Percentiles rank a stretch among this genome's conserved stretches.
Conservation (phyloP, 202 grass and related monocot species). For the Dendrocalamus latiflorus region DNA sequence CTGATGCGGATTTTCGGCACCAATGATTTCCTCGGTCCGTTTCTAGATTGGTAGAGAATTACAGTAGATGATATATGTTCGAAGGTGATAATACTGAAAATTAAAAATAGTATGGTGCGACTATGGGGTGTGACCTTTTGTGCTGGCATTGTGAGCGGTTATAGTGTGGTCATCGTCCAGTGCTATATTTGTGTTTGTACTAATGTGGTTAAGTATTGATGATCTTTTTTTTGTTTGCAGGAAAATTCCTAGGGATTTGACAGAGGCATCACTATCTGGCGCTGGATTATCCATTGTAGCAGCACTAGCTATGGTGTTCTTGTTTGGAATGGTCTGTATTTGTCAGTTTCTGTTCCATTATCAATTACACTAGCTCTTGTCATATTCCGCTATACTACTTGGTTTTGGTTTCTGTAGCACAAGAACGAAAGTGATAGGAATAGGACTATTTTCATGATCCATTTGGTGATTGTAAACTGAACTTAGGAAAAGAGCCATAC, state of each 20-base stretch:
- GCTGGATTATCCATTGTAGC: slow-evolving; percentile 86
- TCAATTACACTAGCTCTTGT: not conserved
- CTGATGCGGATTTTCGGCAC: too few relatives aligned
- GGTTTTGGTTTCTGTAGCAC: not conserved
- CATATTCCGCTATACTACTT: not conserved
- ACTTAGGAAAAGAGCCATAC: not conserved
- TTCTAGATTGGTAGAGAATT: too few relatives aligned
- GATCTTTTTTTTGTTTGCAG: slow-evolving; percentile 35
- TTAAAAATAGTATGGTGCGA: too few relatives aligned
- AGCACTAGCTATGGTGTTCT: slow-evolving; percentile 76
- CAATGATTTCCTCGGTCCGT: too few relatives aligned
- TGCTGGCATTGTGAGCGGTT: not conserved
- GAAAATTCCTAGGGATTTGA: slow-evolving; percentile 99
- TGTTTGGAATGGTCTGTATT: slow-evolving; percentile 88
- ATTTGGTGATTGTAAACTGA: slow-evolving; percentile 2
- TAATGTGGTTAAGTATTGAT: not conserved
- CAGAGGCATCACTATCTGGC: slow-evolving; percentile 85
- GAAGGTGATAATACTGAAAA: too few relatives aligned
- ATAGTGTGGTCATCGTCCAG: not conserved
- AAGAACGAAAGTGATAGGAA: not conserved
- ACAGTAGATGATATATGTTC: too few relatives aligned
- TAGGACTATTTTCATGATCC: not conserved
- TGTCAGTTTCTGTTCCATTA: not conserved
- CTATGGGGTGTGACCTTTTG: too few relatives aligned
- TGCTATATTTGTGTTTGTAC: not conserved